Conservation (phyloP, 208 protist genomes). For the Vickermania spadyakhi region DNA sequence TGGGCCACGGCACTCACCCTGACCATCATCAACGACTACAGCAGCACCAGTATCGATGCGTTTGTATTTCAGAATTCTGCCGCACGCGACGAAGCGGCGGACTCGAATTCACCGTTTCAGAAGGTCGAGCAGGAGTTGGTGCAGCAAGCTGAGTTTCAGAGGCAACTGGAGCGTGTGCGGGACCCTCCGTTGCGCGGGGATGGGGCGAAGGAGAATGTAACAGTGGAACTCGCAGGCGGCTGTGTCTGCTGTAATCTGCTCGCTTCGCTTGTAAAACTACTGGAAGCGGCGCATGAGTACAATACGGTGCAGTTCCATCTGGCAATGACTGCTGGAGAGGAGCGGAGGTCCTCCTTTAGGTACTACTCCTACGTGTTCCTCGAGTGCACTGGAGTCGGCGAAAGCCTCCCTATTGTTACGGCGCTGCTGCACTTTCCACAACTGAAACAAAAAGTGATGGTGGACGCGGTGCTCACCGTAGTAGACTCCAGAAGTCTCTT, state of each 20-base stretch:
- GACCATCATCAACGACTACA: constrained; percentile 23
- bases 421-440: constrained; percentile 18
- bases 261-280: constrained; percentile 12
- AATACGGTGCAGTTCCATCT: background rate
- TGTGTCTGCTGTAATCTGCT: constrained; percentile 48
- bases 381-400: constrained; percentile 44
- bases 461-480: constrained; percentile 34
- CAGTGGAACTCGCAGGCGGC: constrained; percentile 18
- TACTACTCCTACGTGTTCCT: constrained; percentile 18
- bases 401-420: constrained; percentile 21
- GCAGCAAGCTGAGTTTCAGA: background rate
- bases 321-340: background rate
- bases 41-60: constrained; percentile 16
- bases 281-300: constrained; percentile 11
- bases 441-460: constrained; percentile 11
- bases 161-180: background rate
- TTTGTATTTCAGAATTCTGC: constrained; percentile 2
- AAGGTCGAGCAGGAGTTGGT: background rate
- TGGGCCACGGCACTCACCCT: no score
- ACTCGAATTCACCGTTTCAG: background rate
- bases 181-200: background rate
- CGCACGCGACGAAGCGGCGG: background rate
- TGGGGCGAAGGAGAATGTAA: background rate
- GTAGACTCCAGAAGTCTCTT: constrained; percentile 9
- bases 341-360: background rate